Base-by-base conservation (phyloP, 768 basidiomycete species). In the Hygrocybe punicea region DNA sequence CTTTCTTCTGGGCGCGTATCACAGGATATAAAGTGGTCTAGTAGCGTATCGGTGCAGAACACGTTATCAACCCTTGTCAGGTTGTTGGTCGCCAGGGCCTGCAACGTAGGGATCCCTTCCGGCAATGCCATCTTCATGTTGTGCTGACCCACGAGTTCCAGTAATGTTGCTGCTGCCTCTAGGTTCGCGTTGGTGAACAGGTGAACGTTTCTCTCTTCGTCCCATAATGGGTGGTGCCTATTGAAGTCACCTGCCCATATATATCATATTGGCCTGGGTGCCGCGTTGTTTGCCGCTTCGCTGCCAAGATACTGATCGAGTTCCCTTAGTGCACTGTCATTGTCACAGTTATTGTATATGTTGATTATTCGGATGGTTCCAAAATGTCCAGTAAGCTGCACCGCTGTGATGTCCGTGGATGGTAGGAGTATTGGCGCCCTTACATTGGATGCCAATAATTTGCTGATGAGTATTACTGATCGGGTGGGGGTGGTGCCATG, bases 71-170 rank as follows among this genome's bases (percentile, higher is more conserved):
- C 68, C 7, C 74, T 51, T 7, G 75, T 73, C 45, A 62, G 67
- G 56, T 76, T 77, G 16, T 73, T 70, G 0, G 76, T 67, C 1
- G 34, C 52, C 0, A 34, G 37, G 0, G 71, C 62, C 17, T 70
- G 40, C 0, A 82, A 65, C 0, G 76, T 83, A 0, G 78, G 76
- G 0, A 65, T 62, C 1, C 64, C 65, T 13, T 62, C 53, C 0
- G 72, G 74, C 0, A 83, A 69, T 0, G 66, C 55, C 74, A 76
- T 74, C 1, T 56, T 6, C 63, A 83, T 67, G 1, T 62, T 58
- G 54, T 71, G 51, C 0, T 60, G 58, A 0, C 51, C 58, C 0
- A 74, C 16, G 3, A 73, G 25, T 6, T 68, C 48, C 0, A 79
- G 60, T 0, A 80, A 63, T 0, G 45, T 47, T 4, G 71, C 59